Conservation (phyloP, 2,329 filamentous ascomycete genomes). For the Trichophyton benhamiae region DNA sequence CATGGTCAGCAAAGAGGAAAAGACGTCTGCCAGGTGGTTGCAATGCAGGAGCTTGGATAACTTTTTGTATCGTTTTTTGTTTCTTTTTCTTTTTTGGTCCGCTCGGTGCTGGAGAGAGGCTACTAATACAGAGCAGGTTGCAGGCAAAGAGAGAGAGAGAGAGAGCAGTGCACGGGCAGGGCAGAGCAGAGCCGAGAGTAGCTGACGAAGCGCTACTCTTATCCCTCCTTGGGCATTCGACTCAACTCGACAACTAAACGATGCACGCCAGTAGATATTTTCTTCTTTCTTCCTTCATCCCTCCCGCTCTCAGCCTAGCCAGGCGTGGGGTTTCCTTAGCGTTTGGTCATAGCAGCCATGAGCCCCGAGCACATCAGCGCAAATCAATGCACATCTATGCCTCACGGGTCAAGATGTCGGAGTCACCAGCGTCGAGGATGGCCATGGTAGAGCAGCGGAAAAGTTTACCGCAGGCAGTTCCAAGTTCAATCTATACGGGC, state of each 20-base stretch:
- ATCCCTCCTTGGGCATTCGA: not conserved
- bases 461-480: conserved; percentile 96
- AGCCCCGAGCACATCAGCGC: not conserved
- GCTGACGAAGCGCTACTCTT: not conserved
- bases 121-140: conserved; percentile 1
- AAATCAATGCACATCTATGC: not conserved
- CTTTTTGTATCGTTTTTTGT: not conserved
- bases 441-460: conserved; percentile 97
- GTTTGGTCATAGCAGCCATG: no score
- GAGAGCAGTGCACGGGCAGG: no score
- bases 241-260: not conserved
- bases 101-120: not conserved
- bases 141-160: not conserved
- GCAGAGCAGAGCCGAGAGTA: not conserved
- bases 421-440: conserved; percentile 94
- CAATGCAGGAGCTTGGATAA: not conserved
- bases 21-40: not conserved
- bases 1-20: not conserved
- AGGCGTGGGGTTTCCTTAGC: no score
- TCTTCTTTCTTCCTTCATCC: not conserved
- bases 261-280: not conserved
- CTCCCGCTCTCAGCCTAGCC: no score
- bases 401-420: conserved; percentile 67
- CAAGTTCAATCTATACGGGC: conserved; percentile 73
- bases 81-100: not conserved